A percentile compares a stretch with the other conserved stretches of the same genome.
Evolutionary conservation across 1,284 basidiomycete genomes (phyloP).

Genomic region (Trichosporon asahii): DNA sequence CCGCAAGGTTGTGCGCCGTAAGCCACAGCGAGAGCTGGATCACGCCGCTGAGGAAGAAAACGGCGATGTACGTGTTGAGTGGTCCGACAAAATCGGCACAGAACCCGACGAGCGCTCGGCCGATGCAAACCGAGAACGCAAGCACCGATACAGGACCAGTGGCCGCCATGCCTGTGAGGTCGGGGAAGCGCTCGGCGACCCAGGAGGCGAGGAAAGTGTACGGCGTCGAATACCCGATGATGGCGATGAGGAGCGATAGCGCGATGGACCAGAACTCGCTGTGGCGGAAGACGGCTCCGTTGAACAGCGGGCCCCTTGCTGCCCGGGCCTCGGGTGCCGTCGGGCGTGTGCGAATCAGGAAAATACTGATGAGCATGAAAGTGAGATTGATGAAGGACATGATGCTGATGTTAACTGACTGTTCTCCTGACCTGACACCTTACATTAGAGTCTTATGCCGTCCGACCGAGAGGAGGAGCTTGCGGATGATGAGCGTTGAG

Average conservation of each 20-base stretch:
- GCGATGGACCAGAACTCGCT: conserved; percentile 29
- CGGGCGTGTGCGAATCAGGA: conserved; percentile 36
- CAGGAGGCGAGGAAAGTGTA: conserved; percentile 31
- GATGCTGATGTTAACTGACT: conserved; percentile 28
- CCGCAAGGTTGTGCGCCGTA: conserved; percentile 13
- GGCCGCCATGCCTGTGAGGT: conserved; percentile 18
- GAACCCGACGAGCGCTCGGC: conserved; percentile 17
- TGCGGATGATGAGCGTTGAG: conserved; percentile 26
- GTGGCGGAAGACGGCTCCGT: conserved; percentile 17
- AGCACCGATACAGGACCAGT: conserved; percentile 22
- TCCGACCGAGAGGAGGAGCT: conserved; percentile 32
- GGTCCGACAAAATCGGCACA: conserved; percentile 15
- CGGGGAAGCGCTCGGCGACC: conserved; percentile 25
- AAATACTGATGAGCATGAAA: conserved; percentile 26
- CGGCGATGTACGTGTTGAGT: conserved; percentile 23
- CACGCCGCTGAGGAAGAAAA: conserved; percentile 17
- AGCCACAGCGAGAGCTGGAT: conserved; percentile 22
- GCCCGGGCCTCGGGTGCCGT: conserved; percentile 35
- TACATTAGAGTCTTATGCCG: conserved; percentile 35
- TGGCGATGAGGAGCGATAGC: conserved; percentile 29
- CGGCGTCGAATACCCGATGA: conserved; percentile 35
- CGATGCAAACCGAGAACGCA: conserved; percentile 15
- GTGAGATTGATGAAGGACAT: conserved; percentile 36
- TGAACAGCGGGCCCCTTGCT: conserved; percentile 31
- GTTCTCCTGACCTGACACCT: conserved; percentile 7